Base-by-base conservation (phyloP, 2,329 filamentous ascomycete genomes). In the Chaetomium sp. region DNA sequence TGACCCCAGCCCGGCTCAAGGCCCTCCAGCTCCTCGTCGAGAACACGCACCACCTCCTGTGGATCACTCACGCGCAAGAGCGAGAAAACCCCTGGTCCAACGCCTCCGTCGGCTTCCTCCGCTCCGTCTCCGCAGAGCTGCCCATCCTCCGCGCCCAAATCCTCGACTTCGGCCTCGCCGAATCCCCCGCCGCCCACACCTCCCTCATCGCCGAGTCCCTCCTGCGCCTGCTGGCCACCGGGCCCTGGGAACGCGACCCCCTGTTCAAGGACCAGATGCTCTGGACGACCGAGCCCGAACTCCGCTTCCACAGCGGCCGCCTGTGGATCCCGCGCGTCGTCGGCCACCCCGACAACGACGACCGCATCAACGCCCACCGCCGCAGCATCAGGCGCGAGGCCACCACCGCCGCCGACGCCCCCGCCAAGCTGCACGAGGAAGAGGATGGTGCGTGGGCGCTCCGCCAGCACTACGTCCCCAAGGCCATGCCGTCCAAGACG, bases 1-100 rank as follows among this genome's bases (percentile, higher is more conserved):
- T 65, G 6, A 60, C 54, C 19, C 21, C 51, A 16, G 5, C 33
- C 33, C 33, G 33, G 2, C 33, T 38, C 3, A 38, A 38, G 33
- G 33, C 33, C 12, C 33, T 38, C 10, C 33, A 38, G 33, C 10
- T 13, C 33, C 33, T 38, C 33, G 12, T 38, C 10, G 33, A 38
- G 33, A 38, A 10, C 33, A 38, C 33, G 2, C 33, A 38, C 10
- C 33, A 38, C 33, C 33, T 38, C 33, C 13, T 69, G 16, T 70
- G 69, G 69, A 53, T 50, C 23, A 23, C 47, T 62, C 13, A 65
- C 64, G 4, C 29, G 4, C 47, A 50, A 23, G n/a, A 23, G 47
- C 9, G 47, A 7, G n/a, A 50, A 23, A 50, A 50, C n/a, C 47
- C 47, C 47, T 50, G 47, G 47, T 23, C 47, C 47, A 23, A 23